Evolutionary conservation across 768 basidiomycete species (phyloP).

Genomic region (Rhodotorula graminis): DNA sequence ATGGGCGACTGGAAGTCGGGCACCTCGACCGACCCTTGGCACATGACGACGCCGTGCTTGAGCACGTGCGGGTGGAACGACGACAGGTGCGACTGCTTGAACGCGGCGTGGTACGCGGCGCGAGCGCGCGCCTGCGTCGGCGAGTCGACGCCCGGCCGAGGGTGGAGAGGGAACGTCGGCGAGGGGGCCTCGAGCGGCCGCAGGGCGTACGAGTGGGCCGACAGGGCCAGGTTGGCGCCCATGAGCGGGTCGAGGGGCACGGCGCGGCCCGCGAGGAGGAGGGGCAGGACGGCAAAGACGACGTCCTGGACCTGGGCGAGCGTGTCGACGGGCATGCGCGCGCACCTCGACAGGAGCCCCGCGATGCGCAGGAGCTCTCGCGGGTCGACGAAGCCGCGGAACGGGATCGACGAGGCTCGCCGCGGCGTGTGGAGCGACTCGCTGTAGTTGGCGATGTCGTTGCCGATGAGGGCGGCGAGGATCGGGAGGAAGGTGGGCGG

Average conservation of each 20-base stretch:
- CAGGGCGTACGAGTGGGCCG: constrained; percentile 24
- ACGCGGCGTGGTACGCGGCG: constrained; percentile 9
- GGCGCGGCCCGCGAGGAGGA: neutral
- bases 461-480: constrained; percentile 33
- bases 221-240: constrained; percentile 9
- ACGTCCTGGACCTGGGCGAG: constrained; percentile 17
- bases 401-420: neutral
- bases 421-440: neutral
- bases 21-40: constrained; percentile 10
- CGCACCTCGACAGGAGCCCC: neutral
- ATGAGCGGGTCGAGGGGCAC: constrained; percentile 11
- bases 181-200: constrained; percentile 6
- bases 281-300: constrained; percentile 18
- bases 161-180: constrained; percentile 24
- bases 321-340: constrained; percentile 1
- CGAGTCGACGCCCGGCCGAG: constrained; percentile 11
- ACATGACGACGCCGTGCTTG: constrained; percentile 25
- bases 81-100: constrained; percentile 10
- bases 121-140: neutral
- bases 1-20: constrained; percentile 15
- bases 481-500: constrained; percentile 17
- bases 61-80: constrained; percentile 18
- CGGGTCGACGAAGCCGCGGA: constrained; percentile 17
- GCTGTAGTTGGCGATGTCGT: constrained; percentile 29
- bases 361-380: constrained; percentile 14